Evolutionary conservation across 306 rosid species (phyloP).

Genomic region (Calophaca sinica): DNA sequence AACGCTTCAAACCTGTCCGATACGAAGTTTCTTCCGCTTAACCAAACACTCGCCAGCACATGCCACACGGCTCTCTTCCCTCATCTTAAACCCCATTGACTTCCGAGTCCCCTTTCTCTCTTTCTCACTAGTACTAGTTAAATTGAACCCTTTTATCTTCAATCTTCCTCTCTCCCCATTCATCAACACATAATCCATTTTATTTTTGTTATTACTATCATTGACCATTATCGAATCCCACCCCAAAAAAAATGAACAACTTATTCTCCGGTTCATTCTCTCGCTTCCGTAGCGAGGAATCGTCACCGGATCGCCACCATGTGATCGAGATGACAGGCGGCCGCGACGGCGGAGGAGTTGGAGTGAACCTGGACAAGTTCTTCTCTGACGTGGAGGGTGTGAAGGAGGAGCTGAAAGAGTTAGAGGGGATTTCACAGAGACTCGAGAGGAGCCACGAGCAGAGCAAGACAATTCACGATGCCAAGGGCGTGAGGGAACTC

Average conservation of each 20-base stretch:
- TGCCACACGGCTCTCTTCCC: not conserved
- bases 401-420: slow-evolving; percentile 83
- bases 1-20: not conserved
- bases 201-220: not conserved
- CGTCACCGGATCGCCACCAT: slow-evolving; percentile 65
- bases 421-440: slow-evolving; percentile 55
- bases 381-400: slow-evolving; percentile 81
- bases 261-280: slow-evolving; percentile 81
- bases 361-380: slow-evolving; percentile 78
- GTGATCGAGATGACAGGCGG: slow-evolving; percentile 75
- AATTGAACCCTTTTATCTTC: not conserved
- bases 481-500: slow-evolving; percentile 75
- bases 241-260: slow-evolving; percentile 65
- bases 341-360: slow-evolving; percentile 51
- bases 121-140: not conserved
- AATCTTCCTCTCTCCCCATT: not conserved
- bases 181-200: not conserved
- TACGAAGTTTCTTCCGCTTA: not conserved
- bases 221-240: not conserved
- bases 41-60: not conserved
- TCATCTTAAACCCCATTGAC: not conserved
- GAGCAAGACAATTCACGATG: slow-evolving; percentile 87
- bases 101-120: not conserved
- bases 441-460: slow-evolving; percentile 71
- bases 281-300: slow-evolving; percentile 63